These are phyloP conservation scores for Claviceps sp. DNA, from an alignment of 2,329 filamentous ascomycete genomes.

Conservation along the genomic window DNA sequence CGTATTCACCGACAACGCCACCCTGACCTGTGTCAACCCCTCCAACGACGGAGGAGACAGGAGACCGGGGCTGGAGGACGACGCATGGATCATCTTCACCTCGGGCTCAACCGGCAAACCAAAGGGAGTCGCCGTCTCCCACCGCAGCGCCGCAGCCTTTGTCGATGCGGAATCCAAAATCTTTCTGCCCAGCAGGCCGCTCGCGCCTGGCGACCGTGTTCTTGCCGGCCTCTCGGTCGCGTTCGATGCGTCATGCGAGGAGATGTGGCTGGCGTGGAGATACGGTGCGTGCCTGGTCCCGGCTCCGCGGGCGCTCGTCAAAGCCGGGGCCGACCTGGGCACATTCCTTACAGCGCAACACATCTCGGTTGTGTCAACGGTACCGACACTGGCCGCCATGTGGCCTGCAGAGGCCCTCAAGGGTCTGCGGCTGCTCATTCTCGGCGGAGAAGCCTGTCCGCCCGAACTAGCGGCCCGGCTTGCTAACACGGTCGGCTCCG, in stretches of 20 bases:
- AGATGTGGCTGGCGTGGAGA: conserved; percentile 13
- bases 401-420: conserved; percentile 11
- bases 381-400: conserved; percentile 11
- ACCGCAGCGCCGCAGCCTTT: conserved; percentile 13
- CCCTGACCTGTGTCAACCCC: conserved; percentile 5
- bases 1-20: conserved; percentile 8
- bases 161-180: conserved; percentile 12
- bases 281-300: conserved; percentile 12
- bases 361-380: conserved; percentile 12
- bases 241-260: conserved; percentile 13
- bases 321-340: conserved; percentile 11
- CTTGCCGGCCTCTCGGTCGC: conserved; percentile 12
- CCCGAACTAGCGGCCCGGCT: conserved; percentile 10
- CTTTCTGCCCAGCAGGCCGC: conserved; percentile 9
- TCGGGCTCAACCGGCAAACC: conserved; percentile 13
- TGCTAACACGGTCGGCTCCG: conserved; percentile 8
- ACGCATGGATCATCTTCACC: conserved; percentile 15
- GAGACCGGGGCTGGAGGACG: conserved; percentile 7
- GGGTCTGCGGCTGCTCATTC: conserved; percentile 11
- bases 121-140: conserved; percentile 13
- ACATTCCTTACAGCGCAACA: conserved; percentile 9
- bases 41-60: not conserved
- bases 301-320: conserved; percentile 10
- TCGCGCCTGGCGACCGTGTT: conserved; percentile 11
- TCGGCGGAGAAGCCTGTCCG: conserved; percentile 13